Base-by-base conservation (phyloP, 2,329 filamentous ascomycete genomes). In the Trichoderma gracile region DNA sequence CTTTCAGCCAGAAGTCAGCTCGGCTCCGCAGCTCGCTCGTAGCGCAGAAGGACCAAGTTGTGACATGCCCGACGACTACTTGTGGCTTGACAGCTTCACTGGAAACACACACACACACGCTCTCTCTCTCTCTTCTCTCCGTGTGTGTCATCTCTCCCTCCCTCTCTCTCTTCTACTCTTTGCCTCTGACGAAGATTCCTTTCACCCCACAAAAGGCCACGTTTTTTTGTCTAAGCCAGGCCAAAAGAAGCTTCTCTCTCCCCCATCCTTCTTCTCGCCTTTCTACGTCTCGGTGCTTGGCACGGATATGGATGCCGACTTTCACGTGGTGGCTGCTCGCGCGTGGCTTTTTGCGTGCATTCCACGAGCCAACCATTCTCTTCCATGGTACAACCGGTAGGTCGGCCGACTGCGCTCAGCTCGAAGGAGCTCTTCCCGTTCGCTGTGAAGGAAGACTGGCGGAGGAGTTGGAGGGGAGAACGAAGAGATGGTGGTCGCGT, bases 271-370 rank as follows among this genome's bases (percentile, higher is more conserved):
- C n/a, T 45, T 45, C 42, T 46, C 5, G 7, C 23, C 8, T 40
- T 42, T 30, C 6, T 7, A 15, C 14, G 21, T 38, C n/a, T 38
- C 9, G 12, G 33, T 3, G 12, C 33, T 17, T 47, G 14, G 19
- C 17, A 6, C 30, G 25, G 30, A 38, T 25, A 49, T 9, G 25
- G 14, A 40, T 47, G 45, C 56, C 19, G 43, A 21, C 27, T 23
- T 38, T 33, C 56, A 59, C 56, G 45, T 59, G 56, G 56, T 49
- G 43, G 56, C 30, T 59, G 27, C 21, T 27, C 17, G 21, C 19
- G 14, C 9, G 53, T 56, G 40, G 53, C 53, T 59, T 40, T 40
- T 23, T 17, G 17, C 19, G 23, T 3, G 8, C 27, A 25, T 10
- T 40, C 14, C 27, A 30, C 25, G 8, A 47, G 30, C 30, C 56